phyloP scores from a whole-genome alignment of 805 yeast genomes.

The Wickerhamiella azymoides region DNA sequence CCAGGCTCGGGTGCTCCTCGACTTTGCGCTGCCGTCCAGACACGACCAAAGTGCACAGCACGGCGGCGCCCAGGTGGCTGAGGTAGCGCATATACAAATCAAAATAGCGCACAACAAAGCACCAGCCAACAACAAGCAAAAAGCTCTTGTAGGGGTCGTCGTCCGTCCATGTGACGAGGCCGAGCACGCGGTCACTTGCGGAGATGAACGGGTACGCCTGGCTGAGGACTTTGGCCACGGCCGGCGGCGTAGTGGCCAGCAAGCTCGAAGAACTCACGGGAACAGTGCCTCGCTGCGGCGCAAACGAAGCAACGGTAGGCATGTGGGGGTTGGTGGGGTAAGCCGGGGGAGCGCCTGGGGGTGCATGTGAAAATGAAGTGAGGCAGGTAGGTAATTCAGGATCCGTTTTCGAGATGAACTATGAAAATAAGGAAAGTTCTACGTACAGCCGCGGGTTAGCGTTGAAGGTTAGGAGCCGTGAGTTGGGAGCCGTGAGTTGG shows the following conservation, averaged over 20 bases:
- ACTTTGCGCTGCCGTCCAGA: conserved; percentile 25
- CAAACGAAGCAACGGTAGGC: conserved; percentile 27
- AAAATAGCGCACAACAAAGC: conserved; percentile 56
- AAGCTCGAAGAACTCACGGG: conserved; percentile 57
- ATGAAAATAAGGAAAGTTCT: too few relatives aligned
- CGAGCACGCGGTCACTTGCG: conserved; percentile 52
- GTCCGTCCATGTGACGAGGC: conserved; percentile 81
- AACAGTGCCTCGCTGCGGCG: conserved; percentile 25
- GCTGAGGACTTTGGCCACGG: conserved; percentile 70
- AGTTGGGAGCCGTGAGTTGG: too few relatives aligned
- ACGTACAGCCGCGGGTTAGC: too few relatives aligned
- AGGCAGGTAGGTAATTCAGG: too few relatives aligned
- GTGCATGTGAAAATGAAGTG: too few relatives aligned
- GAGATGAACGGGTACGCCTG: conserved; percentile 75
- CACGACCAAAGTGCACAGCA: conserved; percentile 37
- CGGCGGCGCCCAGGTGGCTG: conserved; percentile 61
- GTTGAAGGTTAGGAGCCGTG: too few relatives aligned
- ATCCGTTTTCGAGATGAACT: too few relatives aligned
- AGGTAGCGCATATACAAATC: conserved; percentile 65
- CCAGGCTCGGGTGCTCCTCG: conserved; percentile 67
- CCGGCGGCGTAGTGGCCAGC: conserved; percentile 78
- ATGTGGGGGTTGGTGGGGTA: conserved; percentile 12
- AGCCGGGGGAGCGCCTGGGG: conserved; percentile 33
- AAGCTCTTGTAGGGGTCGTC: conserved; percentile 69
- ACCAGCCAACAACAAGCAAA: conserved; percentile 41